Percentiles rank a stretch among this genome's conserved stretches.
phyloP scores from a whole-genome alignment of 106 monocot genomes.

The Dendrobium officinale region DNA sequence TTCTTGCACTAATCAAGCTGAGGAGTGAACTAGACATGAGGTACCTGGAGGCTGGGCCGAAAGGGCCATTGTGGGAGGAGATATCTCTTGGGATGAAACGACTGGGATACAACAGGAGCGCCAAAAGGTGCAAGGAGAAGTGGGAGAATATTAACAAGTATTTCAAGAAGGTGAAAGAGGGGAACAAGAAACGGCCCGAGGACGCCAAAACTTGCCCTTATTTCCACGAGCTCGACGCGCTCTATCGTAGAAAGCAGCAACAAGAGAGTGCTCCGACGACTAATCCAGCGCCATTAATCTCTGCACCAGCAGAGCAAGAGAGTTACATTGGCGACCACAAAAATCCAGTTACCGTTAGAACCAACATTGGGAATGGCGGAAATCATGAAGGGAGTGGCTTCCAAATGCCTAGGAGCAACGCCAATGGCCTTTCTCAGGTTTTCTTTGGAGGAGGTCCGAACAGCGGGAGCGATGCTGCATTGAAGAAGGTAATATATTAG shows the following conservation, averaged over 20 bases:
- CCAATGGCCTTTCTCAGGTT: conserved; percentile 18
- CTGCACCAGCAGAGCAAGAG: neutral
- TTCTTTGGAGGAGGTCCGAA: conserved; percentile 25
- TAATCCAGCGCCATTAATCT: neutral
- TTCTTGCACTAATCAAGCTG: conserved; percentile 43
- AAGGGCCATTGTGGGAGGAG: conserved; percentile 83
- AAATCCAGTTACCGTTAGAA: neutral
- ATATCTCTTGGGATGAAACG: conserved; percentile 48
- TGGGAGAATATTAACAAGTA: conserved; percentile 97
- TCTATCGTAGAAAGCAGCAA: conserved; percentile 48
- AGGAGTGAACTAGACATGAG: conserved; percentile 37
- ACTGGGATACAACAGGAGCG: conserved; percentile 56
- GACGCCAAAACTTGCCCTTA: conserved; percentile 88
- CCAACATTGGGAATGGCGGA: neutral
- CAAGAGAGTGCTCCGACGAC: neutral
- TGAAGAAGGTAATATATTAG: neutral
- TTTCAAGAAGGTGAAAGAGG: conserved; percentile 89
- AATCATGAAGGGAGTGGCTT: neutral
- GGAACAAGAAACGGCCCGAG: conserved; percentile 73
- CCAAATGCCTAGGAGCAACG: conserved; percentile 23
- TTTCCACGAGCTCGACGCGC: conserved; percentile 71
- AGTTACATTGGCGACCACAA: neutral
- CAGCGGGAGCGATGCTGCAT: neutral
- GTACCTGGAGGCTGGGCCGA: conserved; percentile 65
- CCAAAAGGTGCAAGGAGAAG: conserved; percentile 87